These are phyloP conservation scores for Macaranga tanarius DNA, from an alignment of 441 rosid species.

Conservation along the genomic window DNA sequence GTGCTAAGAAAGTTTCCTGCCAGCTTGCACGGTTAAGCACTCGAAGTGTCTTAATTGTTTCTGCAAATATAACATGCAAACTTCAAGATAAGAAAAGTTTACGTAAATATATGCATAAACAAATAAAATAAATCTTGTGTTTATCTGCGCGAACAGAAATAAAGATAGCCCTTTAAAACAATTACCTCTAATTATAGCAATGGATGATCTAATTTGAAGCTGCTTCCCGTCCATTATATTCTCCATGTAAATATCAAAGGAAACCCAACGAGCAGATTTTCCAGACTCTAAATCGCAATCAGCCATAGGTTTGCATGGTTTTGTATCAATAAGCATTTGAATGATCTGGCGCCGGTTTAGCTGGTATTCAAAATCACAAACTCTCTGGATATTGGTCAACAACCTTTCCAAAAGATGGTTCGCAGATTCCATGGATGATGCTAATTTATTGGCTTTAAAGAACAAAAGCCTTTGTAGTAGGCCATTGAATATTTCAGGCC, in stretches of 20 bases:
- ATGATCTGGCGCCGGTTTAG: constrained; percentile 36
- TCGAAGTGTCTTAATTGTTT: constrained; percentile 43
- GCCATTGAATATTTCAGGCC: constrained; percentile 59
- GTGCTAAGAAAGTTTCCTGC: constrained; percentile 72
- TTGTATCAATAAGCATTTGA: constrained; percentile 38
- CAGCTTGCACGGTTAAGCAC: constrained; percentile 58
- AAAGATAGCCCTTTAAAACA: constrained; percentile 11
- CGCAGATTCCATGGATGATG: constrained; percentile 35
- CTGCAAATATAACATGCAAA: constrained; percentile 38
- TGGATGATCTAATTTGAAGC: constrained; percentile 48
- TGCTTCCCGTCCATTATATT: constrained; percentile 58
- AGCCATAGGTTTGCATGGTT: constrained; percentile 36
- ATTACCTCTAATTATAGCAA: constrained; percentile 48
- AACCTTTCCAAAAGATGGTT: constrained; percentile 41
- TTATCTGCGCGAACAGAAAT: constrained; percentile 1
- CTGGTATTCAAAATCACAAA: constrained; percentile 36
- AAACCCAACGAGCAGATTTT: constrained; percentile 53
- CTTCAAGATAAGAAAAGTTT: constrained; percentile 6
- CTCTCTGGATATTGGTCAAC: constrained; percentile 39
- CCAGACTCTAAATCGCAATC: constrained; percentile 36
- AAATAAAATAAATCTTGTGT: not conserved
- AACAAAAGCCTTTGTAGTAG: constrained; percentile 52
- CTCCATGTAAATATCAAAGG: constrained; percentile 64
- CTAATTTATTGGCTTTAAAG: constrained; percentile 40
- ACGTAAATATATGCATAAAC: constrained; percentile 5